A percentile compares a stretch with the other conserved stretches of the same genome.
These are phyloP conservation scores for Solanum hybrid DNA, from an alignment of 305 asterid genomes.

Conservation along the genomic window DNA sequence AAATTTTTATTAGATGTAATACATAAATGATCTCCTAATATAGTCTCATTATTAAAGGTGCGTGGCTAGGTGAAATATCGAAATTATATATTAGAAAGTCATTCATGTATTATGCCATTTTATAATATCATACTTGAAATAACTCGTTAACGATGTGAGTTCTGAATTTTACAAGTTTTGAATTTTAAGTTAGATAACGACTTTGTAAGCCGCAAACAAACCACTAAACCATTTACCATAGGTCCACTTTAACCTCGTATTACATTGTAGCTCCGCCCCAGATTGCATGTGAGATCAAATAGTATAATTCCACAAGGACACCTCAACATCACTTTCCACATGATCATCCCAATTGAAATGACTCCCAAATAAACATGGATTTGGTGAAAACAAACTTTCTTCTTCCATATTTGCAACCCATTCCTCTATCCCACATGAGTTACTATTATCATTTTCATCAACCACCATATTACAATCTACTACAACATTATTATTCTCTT, in stretches of 20 bases:
- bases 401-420: slow-evolving; percentile 13
- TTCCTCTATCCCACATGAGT: slow-evolving; percentile 1
- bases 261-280: too few species aligned
- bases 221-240: too few species aligned
- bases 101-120: too few species aligned
- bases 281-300: background rate
- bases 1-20: too few species aligned
- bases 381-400: slow-evolving; percentile 21
- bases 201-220: too few species aligned
- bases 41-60: background rate
- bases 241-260: too few species aligned
- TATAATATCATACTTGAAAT: background rate
- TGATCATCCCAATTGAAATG: slow-evolving; percentile 1
- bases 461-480: background rate
- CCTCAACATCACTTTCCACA: slow-evolving; percentile 10
- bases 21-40: background rate
- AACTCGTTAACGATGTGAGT: too few species aligned
- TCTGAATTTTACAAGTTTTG: too few species aligned
- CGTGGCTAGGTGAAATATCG: background rate
- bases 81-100: background rate
- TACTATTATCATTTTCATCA: background rate
- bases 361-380: background rate
- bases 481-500: background rate
- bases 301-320: background rate
- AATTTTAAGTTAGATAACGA: too few species aligned